These are phyloP conservation scores for Citropsis articulata DNA, from an alignment of 345 rosid species.

Conservation along the genomic window DNA sequence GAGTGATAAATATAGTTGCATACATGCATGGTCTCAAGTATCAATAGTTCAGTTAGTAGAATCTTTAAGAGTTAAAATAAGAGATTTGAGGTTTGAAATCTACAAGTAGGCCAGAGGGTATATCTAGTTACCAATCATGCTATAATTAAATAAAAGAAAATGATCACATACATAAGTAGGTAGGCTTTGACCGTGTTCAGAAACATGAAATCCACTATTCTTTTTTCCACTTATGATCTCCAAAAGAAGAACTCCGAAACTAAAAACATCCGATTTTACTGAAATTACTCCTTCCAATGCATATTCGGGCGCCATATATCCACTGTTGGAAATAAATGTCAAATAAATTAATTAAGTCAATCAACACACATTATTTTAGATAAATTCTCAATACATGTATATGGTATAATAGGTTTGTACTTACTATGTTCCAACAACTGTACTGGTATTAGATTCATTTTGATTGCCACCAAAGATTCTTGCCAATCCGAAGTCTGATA, in stretches of 20 bases:
- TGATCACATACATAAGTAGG: slow-evolving; percentile 1
- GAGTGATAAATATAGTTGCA: neutral
- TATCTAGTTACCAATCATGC: too few relatives aligned
- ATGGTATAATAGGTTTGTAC: neutral
- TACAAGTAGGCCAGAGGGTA: too few relatives aligned
- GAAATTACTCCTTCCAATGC: slow-evolving; percentile 11
- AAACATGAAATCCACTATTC: neutral
- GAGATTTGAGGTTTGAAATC: too few relatives aligned
- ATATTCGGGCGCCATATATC: slow-evolving; percentile 19
- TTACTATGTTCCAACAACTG: neutral
- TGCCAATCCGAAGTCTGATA: too few relatives aligned
- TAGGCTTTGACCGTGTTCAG: slow-evolving; percentile 1
- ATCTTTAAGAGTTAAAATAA: too few relatives aligned
- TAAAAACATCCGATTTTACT: slow-evolving; percentile 5
- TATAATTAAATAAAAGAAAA: too few relatives aligned
- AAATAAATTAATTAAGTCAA: too few relatives aligned
- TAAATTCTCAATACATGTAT: neutral
- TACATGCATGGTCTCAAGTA: neutral
- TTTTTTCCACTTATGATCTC: slow-evolving; percentile 9
- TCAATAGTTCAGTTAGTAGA: too few relatives aligned
- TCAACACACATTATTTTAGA: neutral
- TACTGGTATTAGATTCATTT: too few relatives aligned
- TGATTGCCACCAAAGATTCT: too few relatives aligned
- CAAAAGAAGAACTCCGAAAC: slow-evolving; percentile 19
- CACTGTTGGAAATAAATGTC: neutral